Evolutionary conservation across 768 basidiomycete genomes (phyloP), one percentile per base, ranked within the genome.

Genomic region (Lactifluus volemus): DNA sequence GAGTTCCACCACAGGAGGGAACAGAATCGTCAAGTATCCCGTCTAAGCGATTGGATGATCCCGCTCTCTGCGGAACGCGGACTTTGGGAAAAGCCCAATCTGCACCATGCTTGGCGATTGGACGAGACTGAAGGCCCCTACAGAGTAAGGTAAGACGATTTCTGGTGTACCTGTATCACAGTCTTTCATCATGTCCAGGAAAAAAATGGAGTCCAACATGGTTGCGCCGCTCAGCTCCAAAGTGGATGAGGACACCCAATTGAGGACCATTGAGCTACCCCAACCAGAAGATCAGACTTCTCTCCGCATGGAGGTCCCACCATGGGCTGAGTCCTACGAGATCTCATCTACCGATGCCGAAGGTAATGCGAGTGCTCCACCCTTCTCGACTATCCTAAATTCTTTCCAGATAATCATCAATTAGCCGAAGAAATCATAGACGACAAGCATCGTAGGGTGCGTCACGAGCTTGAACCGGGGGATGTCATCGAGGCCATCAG

Each of bases 101-200:
- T 68, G 2, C 73, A 75, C 25, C 73, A 74, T 7, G 66, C 79
- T 11, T 96, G 94, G 94, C 76, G 86, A 36, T 72, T 96, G 49
- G 94, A 96, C 63, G 93, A 95, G 67, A 94, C 92, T 2, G 94
- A 97, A 68, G 94, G 93, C 1, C 93, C 92, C 1, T 81, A 89
- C 67, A 82, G 93, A 50, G 88, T 90, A 55, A 78, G 93, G 92
- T 92, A 67, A 32, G 78, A 65, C 9, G 25, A 25, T 21, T 39
- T 30, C 9, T 11, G 11, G 17, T 3, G 17, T 12, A 29, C 25
- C 25, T 3, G 21, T 49, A 7, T 21, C 45, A 32, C 61, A 14
- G 6, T 41, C 21, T 53, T 38, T 50, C 58, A 54, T 29, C 29
- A 48, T 57, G 3, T 59, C 1, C 53, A 93, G 91, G 67, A 90